phyloP scores from a whole-genome alignment of 2,329 filamentous ascomycete genomes.

The Macrophomina pseudophaseolina region DNA sequence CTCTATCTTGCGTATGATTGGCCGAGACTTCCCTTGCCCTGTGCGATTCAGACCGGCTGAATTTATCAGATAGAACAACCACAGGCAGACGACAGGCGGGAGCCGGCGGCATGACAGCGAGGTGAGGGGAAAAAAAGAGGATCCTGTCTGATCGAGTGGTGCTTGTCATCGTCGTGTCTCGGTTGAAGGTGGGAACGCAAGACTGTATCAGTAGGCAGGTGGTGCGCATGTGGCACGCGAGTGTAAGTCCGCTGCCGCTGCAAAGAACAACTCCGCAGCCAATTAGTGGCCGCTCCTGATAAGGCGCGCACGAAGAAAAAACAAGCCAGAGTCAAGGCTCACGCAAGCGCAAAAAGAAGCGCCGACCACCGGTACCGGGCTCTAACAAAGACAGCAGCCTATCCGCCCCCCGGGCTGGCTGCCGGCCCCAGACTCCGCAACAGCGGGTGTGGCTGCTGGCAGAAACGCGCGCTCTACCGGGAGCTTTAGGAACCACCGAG shows the following conservation, averaged over 20 bases:
- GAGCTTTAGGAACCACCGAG: constrained; percentile 1
- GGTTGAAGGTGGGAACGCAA: not conserved
- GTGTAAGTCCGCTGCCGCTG: not conserved
- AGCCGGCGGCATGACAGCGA: not conserved
- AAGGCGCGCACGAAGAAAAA: not conserved
- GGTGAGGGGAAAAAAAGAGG: not conserved
- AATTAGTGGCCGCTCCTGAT: not conserved
- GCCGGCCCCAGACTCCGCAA: not conserved
- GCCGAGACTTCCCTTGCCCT: not conserved
- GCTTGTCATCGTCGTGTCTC: not conserved
- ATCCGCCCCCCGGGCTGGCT: not conserved
- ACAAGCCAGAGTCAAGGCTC: not conserved
- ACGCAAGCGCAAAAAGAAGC: not conserved
- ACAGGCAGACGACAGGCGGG: not conserved
- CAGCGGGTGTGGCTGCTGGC: not conserved
- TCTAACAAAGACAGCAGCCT: not conserved
- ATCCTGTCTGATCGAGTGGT: not conserved
- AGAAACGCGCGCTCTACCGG: not conserved
- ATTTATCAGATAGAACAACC: constrained; percentile 3
- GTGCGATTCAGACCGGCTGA: constrained; percentile 1
- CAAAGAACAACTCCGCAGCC: not conserved
- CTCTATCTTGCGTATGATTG: not conserved
- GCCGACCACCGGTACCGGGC: not conserved
- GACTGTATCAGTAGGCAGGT: not conserved
- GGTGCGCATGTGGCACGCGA: not conserved